Evolutionary conservation across 768 basidiomycete species (phyloP).

Genomic region (Coprinopsis marcescibilis): DNA sequence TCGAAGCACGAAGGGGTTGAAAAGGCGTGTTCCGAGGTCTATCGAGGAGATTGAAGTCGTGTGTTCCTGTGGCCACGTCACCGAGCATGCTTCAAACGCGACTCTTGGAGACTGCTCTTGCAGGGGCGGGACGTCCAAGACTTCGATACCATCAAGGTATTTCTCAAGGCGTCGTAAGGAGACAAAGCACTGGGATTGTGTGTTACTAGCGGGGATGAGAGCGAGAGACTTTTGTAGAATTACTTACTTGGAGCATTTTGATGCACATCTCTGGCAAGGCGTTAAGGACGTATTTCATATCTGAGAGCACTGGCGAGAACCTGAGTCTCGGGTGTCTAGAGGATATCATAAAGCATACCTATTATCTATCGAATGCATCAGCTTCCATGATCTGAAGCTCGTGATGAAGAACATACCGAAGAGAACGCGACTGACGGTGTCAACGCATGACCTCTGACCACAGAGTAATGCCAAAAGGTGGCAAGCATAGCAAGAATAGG

Average conservation of each 20-base stretch:
- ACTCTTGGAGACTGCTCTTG: slow-evolving; percentile 54
- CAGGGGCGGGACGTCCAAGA: slow-evolving; percentile 55
- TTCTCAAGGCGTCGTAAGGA: slow-evolving; percentile 89
- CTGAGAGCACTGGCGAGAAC: slow-evolving; percentile 71
- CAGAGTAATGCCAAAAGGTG: slow-evolving; percentile 67
- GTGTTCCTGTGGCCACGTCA: slow-evolving; percentile 88
- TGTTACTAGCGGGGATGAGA: too few relatives aligned
- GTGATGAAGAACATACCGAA: slow-evolving; percentile 36
- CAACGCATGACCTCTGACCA: slow-evolving; percentile 59
- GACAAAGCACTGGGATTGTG: slow-evolving; percentile 53
- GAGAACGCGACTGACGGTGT: slow-evolving; percentile 87
- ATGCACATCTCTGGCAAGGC: slow-evolving; percentile 89
- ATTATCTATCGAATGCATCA: slow-evolving; percentile 7
- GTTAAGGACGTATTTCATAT: slow-evolving; percentile 84
- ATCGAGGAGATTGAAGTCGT: slow-evolving; percentile 31
- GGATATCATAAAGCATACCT: slow-evolving; percentile 8
- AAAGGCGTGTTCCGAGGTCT: slow-evolving; percentile 43
- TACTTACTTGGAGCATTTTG: slow-evolving; percentile 70
- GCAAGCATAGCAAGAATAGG: slow-evolving; percentile 57
- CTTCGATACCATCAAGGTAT: slow-evolving; percentile 73
- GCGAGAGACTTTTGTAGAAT: too few relatives aligned
- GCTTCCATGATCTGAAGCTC: neutral
- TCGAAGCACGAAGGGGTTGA: slow-evolving; percentile 80
- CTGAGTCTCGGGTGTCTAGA: neutral
- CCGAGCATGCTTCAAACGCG: slow-evolving; percentile 76